Evolutionary conservation across 108 stramenopile genomes (phyloP).

Genomic region (Pseudonitzschia pungens): DNA sequence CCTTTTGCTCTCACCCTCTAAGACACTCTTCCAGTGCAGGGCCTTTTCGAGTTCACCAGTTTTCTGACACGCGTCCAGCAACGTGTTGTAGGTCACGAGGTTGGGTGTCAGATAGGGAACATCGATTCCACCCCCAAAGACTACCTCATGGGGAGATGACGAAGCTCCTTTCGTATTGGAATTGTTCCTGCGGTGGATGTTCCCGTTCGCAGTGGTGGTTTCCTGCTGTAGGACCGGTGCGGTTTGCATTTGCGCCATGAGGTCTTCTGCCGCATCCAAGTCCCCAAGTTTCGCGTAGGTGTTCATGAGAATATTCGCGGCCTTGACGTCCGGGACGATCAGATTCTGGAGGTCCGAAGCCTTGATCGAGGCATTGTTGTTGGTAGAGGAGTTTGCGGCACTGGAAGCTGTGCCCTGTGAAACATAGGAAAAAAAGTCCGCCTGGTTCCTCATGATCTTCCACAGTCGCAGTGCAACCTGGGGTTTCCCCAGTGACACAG

Average conservation of each 20-base stretch:
- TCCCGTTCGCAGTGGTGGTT: background rate
- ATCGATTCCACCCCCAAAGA: constrained; percentile 34
- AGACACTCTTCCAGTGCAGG: constrained; percentile 48
- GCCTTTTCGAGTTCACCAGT: constrained; percentile 75
- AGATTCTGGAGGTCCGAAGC: constrained; percentile 5
- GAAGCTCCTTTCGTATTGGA: background rate
- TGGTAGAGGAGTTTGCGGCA: constrained; percentile 21
- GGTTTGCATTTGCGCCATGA: constrained; percentile 67
- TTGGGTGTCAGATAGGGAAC: constrained; percentile 65
- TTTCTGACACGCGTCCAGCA: constrained; percentile 76
- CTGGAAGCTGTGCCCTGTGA: constrained; percentile 8
- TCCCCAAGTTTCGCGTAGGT: constrained; percentile 78
- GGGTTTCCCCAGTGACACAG: constrained; percentile 71
- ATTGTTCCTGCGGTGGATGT: background rate
- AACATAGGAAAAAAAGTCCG: constrained; percentile 47
- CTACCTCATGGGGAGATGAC: background rate
- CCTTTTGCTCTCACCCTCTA: constrained; percentile 39
- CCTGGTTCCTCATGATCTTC: constrained; percentile 64
- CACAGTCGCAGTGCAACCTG: constrained; percentile 78
- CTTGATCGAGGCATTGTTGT: background rate
- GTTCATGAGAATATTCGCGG: constrained; percentile 89
- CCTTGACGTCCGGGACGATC: constrained; percentile 75
- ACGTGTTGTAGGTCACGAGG: constrained; percentile 80
- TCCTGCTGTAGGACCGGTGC: constrained; percentile 7
- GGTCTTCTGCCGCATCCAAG: constrained; percentile 48